Conservation (phyloP, 805 yeast genomes). For the Kodamaea leandrae region DNA sequence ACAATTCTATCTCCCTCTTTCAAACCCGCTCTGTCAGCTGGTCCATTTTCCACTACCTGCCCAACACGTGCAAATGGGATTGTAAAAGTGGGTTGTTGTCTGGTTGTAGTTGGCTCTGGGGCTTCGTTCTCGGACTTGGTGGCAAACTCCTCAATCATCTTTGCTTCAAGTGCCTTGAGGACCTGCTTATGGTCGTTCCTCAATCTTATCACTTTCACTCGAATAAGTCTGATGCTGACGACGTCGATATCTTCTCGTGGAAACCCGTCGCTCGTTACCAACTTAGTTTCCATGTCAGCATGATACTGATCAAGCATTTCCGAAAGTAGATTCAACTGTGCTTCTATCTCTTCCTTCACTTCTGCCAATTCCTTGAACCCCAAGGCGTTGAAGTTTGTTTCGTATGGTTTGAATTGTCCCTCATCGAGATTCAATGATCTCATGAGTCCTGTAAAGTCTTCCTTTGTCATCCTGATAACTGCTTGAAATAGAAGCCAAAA, state of each 20-base stretch:
- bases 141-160: constrained; percentile 45
- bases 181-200: constrained; percentile 65
- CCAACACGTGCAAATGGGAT: constrained; percentile 55
- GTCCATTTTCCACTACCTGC: constrained; percentile 51
- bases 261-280: constrained; percentile 73
- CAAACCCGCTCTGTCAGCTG: constrained; percentile 57
- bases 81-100: background rate
- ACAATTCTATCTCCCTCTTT: constrained; percentile 52
- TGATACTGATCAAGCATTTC: constrained; percentile 44
- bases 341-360: constrained; percentile 39
- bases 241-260: constrained; percentile 86
- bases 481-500: no score
- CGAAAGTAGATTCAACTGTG: constrained; percentile 33
- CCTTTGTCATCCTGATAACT: constrained; percentile 6
- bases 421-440: constrained; percentile 25
- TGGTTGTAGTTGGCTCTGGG: background rate
- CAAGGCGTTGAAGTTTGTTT: constrained; percentile 16
- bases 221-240: constrained; percentile 54
- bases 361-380: constrained; percentile 22
- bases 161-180: constrained; percentile 44
- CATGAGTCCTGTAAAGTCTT: constrained; percentile 28
- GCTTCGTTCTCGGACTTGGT: background rate
- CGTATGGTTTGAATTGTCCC: constrained; percentile 20
- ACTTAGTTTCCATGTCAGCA: constrained; percentile 61
- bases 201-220: constrained; percentile 64